Evolutionary conservation across 768 basidiomycete species (phyloP).

Genomic region (Cyathus striatus): DNA sequence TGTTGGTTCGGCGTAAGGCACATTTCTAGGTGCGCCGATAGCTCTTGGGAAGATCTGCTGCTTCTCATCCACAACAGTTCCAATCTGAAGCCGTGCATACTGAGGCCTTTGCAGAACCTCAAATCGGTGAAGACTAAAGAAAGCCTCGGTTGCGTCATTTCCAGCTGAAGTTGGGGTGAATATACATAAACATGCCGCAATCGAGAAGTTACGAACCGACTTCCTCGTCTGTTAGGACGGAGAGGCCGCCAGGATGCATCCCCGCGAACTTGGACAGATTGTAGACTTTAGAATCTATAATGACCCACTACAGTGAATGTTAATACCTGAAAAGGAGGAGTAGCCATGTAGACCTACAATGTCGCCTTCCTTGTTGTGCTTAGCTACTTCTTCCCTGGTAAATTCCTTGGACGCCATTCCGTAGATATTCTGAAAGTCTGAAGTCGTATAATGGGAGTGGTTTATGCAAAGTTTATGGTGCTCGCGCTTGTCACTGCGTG

Average conservation of each 20-base stretch:
- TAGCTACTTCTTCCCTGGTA: slow-evolving; percentile 29
- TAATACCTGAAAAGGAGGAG: not conserved
- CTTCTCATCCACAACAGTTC: slow-evolving; percentile 61
- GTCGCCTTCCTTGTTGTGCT: slow-evolving; percentile 79
- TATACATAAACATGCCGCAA: too few species aligned
- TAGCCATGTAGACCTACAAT: slow-evolving; percentile 40
- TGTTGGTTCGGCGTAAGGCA: slow-evolving; percentile 87
- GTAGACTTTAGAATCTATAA: slow-evolving; percentile 67
- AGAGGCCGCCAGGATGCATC: slow-evolving; percentile 79
- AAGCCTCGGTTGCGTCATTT: slow-evolving; percentile 81
- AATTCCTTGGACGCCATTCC: slow-evolving; percentile 13
- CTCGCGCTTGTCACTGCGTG: too few species aligned
- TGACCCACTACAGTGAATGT: slow-evolving; percentile 57
- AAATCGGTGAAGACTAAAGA: slow-evolving; percentile 84
- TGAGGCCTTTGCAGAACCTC: slow-evolving; percentile 78
- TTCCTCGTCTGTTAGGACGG: slow-evolving; percentile 73
- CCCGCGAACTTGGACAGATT: slow-evolving; percentile 76
- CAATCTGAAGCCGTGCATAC: slow-evolving; percentile 69
- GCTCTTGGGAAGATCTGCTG: slow-evolving; percentile 43
- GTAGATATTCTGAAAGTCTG: not conserved
- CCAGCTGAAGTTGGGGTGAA: slow-evolving; percentile 49
- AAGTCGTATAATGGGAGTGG: not conserved
- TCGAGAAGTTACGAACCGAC: too few species aligned
- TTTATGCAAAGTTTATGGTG: too few species aligned
- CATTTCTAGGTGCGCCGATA: slow-evolving; percentile 58